These are phyloP conservation scores for Klebsormidium nitens DNA, from an alignment of 139 green algal species.

Conservation along the genomic window DNA sequence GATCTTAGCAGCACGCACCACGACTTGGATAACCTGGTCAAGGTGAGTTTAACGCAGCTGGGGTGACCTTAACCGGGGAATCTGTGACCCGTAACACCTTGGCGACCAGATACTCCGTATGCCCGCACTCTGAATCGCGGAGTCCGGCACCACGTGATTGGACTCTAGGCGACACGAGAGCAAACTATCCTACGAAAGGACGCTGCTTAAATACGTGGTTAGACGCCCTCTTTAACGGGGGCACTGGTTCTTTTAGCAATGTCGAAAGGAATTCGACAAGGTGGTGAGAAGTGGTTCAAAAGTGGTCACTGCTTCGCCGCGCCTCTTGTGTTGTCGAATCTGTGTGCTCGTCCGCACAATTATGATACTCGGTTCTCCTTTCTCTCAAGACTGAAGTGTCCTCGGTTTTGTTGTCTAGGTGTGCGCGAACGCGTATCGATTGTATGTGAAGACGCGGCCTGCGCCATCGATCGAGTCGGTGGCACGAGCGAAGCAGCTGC, in stretches of 20 bases:
- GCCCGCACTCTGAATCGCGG: not conserved
- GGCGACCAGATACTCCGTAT: not conserved
- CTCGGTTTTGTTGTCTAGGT: conserved; percentile 5
- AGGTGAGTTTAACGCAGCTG: not conserved
- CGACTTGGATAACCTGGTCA: not conserved
- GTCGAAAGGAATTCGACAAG: no score
- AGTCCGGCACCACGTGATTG: not conserved
- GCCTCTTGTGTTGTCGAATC: no score
- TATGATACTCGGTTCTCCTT: not conserved
- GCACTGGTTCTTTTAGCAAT: no score
- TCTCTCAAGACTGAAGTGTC: not conserved
- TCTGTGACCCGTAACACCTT: not conserved
- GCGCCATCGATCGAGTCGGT: conserved; percentile 63
- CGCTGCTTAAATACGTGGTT: no score
- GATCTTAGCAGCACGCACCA: conserved; percentile 36
- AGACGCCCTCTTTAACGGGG: no score
- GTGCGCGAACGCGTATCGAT: conserved; percentile 65
- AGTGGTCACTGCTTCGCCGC: no score
- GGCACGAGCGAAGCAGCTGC: conserved; percentile 40
- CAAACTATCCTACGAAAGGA: not conserved
- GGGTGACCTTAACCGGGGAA: not conserved
- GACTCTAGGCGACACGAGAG: not conserved
- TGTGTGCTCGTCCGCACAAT: no score
- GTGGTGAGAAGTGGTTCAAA: no score
- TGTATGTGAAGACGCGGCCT: conserved; percentile 86